phyloP scores from a whole-genome alignment of 2,329 filamentous ascomycete species.

The Xylaria sp. region DNA sequence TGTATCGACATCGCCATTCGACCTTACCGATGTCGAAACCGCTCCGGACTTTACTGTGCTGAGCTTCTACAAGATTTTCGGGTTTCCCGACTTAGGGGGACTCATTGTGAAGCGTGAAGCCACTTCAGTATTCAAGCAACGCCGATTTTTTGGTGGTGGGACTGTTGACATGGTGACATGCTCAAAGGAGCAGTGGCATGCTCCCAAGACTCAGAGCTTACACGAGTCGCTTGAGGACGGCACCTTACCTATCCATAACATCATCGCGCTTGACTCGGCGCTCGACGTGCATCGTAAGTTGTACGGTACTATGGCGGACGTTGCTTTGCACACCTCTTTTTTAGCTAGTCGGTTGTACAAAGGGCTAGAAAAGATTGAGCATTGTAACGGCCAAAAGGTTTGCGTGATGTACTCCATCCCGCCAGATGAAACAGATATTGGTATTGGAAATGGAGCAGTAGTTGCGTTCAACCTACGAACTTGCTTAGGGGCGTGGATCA shows the following conservation, averaged over 20 bases:
- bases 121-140: slow-evolving; percentile 64
- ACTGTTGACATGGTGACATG: slow-evolving; percentile 90
- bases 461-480: slow-evolving; percentile 84
- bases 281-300: slow-evolving; percentile 71
- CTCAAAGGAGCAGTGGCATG: slow-evolving; percentile 82
- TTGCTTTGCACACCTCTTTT: slow-evolving; percentile 74
- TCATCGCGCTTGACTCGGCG: slow-evolving; percentile 79
- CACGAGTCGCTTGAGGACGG: slow-evolving; percentile 91
- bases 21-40: slow-evolving; percentile 64
- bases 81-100: slow-evolving; percentile 89
- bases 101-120: slow-evolving; percentile 79
- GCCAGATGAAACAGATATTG: slow-evolving; percentile 40
- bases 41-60: slow-evolving; percentile 86
- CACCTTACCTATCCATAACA: slow-evolving; percentile 87
- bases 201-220: slow-evolving; percentile 70
- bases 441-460: slow-evolving; percentile 68
- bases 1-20: slow-evolving; percentile 76
- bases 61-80: slow-evolving; percentile 98
- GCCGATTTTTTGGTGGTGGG: slow-evolving; percentile 90
- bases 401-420: slow-evolving; percentile 67
- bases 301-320: slow-evolving; percentile 71
- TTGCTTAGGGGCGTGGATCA: slow-evolving; percentile 73
- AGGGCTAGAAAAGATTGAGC: slow-evolving; percentile 64
- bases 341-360: slow-evolving; percentile 65
- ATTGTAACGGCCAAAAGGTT: slow-evolving; percentile 70